phyloP scores from a whole-genome alignment of 2,329 filamentous ascomycete genomes.

The Xylariaceae sp. region DNA sequence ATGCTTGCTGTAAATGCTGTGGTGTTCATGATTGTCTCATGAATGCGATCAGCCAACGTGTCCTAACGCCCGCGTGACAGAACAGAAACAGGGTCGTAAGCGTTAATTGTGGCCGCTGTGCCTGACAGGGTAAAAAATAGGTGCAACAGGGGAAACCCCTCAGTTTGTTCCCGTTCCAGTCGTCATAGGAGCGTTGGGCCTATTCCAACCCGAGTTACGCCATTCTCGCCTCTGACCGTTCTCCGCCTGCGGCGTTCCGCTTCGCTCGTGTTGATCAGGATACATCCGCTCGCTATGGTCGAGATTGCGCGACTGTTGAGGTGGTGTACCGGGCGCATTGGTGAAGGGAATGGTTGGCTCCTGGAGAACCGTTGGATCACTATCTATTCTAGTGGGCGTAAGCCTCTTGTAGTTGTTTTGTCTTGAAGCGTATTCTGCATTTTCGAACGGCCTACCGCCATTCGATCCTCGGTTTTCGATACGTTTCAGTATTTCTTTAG shows the following conservation, averaged over 20 bases:
- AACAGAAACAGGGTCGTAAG: too few relatives aligned
- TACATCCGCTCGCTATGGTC: constrained; percentile 45
- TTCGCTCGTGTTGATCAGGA: constrained; percentile 42
- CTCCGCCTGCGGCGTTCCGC: constrained; percentile 39
- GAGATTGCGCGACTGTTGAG: constrained; percentile 45
- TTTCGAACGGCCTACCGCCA: constrained; percentile 56
- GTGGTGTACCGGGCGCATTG: constrained; percentile 45
- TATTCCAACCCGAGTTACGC: constrained; percentile 54
- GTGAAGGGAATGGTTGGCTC: constrained; percentile 46
- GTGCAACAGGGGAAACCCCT: constrained; percentile 17
- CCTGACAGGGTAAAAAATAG: too few relatives aligned
- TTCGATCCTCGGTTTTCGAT: constrained; percentile 70
- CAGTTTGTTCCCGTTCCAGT: constrained; percentile 38
- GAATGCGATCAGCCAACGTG: too few relatives aligned
- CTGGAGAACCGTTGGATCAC: constrained; percentile 70
- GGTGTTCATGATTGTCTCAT: too few relatives aligned
- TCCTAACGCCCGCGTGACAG: too few relatives aligned
- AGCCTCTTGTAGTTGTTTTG: constrained; percentile 53
- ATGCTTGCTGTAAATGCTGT: too few relatives aligned
- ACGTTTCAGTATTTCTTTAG: constrained; percentile 92
- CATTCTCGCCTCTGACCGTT: constrained; percentile 49
- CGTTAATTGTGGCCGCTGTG: too few relatives aligned
- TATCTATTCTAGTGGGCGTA: constrained; percentile 67
- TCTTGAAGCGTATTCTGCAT: constrained; percentile 53
- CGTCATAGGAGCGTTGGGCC: constrained; percentile 48